These are phyloP conservation scores for Polymyxa betae DNA, from an alignment of 208 protist genomes.

Conservation along the genomic window DNA sequence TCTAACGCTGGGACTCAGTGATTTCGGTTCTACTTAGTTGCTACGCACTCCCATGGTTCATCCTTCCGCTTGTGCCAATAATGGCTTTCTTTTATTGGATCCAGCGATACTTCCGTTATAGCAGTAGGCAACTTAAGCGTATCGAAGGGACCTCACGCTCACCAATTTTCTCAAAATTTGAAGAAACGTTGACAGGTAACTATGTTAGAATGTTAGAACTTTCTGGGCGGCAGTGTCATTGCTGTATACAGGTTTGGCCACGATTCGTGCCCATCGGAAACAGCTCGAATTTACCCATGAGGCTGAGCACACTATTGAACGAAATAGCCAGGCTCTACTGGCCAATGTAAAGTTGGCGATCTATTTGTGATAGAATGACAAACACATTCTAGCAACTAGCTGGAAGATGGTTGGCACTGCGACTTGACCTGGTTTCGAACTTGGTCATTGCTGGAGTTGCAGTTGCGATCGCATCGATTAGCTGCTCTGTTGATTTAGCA, in stretches of 20 bases:
- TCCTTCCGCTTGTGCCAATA: slow-evolving; percentile 47
- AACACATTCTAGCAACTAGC: not conserved
- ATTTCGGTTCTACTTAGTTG: not conserved
- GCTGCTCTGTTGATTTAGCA: not conserved
- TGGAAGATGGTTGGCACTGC: not conserved
- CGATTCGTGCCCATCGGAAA: slow-evolving; percentile 74
- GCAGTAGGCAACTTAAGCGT: slow-evolving; percentile 55
- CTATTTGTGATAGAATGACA: not conserved
- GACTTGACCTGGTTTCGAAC: slow-evolving; percentile 17
- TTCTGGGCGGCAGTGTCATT: not conserved
- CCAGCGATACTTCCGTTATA: slow-evolving; percentile 22
- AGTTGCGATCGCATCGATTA: not conserved
- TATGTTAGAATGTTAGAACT: not conserved
- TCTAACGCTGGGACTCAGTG: not conserved
- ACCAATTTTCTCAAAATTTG: slow-evolving; percentile 56
- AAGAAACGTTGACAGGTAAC: slow-evolving; percentile 57
- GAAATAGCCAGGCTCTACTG: slow-evolving; percentile 20
- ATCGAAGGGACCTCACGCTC: slow-evolving; percentile 59
- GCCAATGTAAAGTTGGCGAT: not conserved
- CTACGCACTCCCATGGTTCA: not conserved
- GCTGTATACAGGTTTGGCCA: slow-evolving; percentile 58
- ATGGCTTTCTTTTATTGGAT: slow-evolving; percentile 8
- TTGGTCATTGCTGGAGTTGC: slow-evolving; percentile 8
- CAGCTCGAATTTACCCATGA: not conserved
- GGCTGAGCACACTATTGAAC: not conserved